These are phyloP conservation scores for Populus tremula DNA, from an alignment of 345 rosid species.

Conservation along the genomic window DNA sequence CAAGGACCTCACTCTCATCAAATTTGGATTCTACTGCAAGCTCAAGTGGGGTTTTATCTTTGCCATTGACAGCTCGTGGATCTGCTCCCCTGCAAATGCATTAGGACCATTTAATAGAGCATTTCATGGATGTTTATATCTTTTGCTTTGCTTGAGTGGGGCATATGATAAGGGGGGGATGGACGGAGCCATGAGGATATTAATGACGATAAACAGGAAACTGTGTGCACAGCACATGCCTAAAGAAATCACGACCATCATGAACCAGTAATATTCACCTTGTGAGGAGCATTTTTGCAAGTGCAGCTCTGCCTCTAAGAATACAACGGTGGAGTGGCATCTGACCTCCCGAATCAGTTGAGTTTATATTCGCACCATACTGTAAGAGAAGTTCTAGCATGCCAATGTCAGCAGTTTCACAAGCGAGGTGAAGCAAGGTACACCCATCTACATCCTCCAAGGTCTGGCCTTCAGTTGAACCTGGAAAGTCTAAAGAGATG, in stretches of 20 bases:
- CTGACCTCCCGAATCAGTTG: slow-evolving; percentile 73
- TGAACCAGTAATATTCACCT: slow-evolving; percentile 46
- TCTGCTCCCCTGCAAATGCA: slow-evolving; percentile 78
- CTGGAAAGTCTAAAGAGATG: slow-evolving; percentile 51
- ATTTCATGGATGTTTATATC: neutral
- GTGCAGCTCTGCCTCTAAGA: slow-evolving; percentile 50
- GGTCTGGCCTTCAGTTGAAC: slow-evolving; percentile 44
- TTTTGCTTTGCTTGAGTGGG: neutral
- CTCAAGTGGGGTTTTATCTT: slow-evolving; percentile 65
- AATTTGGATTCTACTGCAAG: slow-evolving; percentile 58
- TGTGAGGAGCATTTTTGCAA: slow-evolving; percentile 76
- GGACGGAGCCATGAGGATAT: neutral
- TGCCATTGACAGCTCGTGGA: slow-evolving; percentile 52
- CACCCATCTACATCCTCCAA: slow-evolving; percentile 66
- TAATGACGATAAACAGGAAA: neutral
- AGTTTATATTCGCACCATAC: slow-evolving; percentile 82
- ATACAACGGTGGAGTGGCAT: slow-evolving; percentile 79
- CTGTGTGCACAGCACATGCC: neutral
- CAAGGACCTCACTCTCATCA: slow-evolving; percentile 57
- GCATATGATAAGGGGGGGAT: neutral
- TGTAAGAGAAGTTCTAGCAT: slow-evolving; percentile 96
- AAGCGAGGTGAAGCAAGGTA: slow-evolving; percentile 89
- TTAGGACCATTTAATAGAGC: neutral
- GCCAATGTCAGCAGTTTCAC: slow-evolving; percentile 91
- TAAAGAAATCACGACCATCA: neutral